A percentile compares a stretch with the other conserved stretches of the same genome.
These are phyloP conservation scores for Tetrahymena malaccensis DNA, from an alignment of 73 alveolate genomes.

Conservation along the genomic window DNA sequence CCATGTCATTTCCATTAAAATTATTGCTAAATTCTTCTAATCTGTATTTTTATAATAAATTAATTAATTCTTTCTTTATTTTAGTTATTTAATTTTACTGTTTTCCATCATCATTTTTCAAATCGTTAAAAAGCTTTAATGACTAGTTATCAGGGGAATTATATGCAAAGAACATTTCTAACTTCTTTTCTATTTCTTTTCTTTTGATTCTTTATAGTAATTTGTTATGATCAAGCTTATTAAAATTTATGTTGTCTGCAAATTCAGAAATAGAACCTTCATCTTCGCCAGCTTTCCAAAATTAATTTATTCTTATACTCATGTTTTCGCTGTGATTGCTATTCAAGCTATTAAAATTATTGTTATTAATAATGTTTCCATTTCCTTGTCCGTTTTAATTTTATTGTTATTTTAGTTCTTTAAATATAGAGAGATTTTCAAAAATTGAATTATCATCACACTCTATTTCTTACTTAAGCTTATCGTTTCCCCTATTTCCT, in stretches of 20 bases:
- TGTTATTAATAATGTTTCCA: not conserved
- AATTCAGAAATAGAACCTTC: not conserved
- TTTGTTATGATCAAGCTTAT: not conserved
- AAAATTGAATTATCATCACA: constrained; percentile 24
- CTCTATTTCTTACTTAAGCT: constrained; percentile 17
- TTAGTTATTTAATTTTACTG: not conserved
- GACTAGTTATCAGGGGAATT: not conserved
- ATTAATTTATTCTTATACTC: not conserved
- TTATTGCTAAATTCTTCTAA: not conserved
- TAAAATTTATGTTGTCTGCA: not conserved
- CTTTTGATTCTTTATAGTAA: not conserved
- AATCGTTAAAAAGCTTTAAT: not conserved
- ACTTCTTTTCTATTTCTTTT: not conserved
- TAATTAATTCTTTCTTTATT: too few species aligned
- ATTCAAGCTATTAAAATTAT: not conserved
- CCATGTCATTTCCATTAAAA: not conserved
- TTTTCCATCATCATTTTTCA: not conserved
- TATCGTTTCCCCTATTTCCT: constrained; percentile 1
- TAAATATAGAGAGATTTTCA: constrained; percentile 30
- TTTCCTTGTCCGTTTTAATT: constrained; percentile 10
- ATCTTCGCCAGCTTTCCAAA: not conserved
- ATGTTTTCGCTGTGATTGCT: not conserved
- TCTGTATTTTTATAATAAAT: not conserved
- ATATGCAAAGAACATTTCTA: not conserved
- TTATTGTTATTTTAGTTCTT: constrained; percentile 28